phyloP scores from a whole-genome alignment of 2,329 filamentous ascomycete genomes.

The Xylaria sp. region DNA sequence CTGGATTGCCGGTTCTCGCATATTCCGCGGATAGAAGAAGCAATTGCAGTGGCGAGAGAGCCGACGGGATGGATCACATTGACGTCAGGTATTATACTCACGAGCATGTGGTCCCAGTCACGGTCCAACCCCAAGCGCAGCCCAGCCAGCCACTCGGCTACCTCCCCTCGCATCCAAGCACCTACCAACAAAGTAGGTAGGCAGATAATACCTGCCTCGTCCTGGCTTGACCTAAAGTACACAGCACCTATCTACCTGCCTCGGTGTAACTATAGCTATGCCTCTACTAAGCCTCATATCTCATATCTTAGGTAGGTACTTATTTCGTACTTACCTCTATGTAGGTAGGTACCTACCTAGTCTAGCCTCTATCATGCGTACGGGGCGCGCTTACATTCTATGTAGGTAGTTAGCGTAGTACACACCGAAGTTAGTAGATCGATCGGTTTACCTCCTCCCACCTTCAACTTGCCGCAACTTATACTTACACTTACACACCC shows the following conservation, averaged over 20 bases:
- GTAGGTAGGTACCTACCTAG: background rate
- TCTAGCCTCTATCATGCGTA: too few species aligned
- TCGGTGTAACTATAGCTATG: background rate
- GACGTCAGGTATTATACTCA: background rate
- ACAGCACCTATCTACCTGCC: background rate
- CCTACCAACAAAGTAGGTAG: too few species aligned
- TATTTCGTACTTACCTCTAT: too few species aligned
- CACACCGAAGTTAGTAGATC: too few species aligned
- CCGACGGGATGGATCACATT: constrained; percentile 2
- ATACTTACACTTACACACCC: too few species aligned
- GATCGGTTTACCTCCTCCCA: background rate
- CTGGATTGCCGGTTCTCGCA: background rate
- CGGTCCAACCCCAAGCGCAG: background rate
- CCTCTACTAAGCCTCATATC: background rate
- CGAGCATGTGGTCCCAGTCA: background rate
- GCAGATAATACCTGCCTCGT: too few species aligned
- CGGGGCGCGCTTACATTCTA: too few species aligned
- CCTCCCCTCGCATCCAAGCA: background rate
- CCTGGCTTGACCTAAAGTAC: background rate
- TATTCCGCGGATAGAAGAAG: background rate
- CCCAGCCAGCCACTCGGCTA: constrained; percentile 7
- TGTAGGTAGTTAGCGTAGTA: too few species aligned
- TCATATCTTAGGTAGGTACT: too few species aligned
- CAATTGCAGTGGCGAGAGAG: background rate
- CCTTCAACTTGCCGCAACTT: background rate